Conservation (phyloP, 2,329 filamentous ascomycete species). For the Penicillium olsonii region DNA sequence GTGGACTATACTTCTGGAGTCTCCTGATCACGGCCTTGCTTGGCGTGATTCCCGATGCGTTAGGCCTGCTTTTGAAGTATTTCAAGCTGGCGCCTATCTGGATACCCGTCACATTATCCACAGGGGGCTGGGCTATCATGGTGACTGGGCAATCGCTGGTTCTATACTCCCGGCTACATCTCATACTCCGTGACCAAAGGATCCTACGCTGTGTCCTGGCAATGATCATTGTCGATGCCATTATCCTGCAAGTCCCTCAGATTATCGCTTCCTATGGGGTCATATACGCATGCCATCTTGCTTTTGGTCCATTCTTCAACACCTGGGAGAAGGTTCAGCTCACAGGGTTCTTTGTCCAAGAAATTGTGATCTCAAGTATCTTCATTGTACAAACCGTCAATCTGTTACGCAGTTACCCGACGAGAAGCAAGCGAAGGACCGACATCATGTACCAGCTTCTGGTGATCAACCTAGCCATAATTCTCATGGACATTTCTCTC, state of each 20-base stretch:
- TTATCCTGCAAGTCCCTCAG: conserved; percentile 9
- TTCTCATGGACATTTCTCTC: conserved; percentile 16
- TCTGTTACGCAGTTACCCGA: conserved; percentile 10
- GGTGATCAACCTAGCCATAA: conserved; percentile 12
- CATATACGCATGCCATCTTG: conserved; percentile 7
- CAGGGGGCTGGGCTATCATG: conserved; percentile 12
- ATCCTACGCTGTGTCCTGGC: conserved; percentile 8
- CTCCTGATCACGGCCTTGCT: conserved; percentile 5
- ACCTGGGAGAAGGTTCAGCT: conserved; percentile 15
- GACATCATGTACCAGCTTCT: conserved; percentile 17
- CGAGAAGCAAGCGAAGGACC: conserved; percentile 2
- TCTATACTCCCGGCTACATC: conserved; percentile 17
- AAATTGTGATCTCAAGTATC: conserved; percentile 13
- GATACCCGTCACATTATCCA: conserved; percentile 13
- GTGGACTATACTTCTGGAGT: conserved; percentile 17
- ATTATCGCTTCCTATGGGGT: conserved; percentile 14
- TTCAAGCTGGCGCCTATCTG: conserved; percentile 17
- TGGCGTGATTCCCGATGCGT: conserved; percentile 12
- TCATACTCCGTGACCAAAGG: conserved; percentile 6
- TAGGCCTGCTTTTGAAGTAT: conserved; percentile 13
- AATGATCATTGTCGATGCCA: conserved; percentile 15
- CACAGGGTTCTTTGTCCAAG: conserved; percentile 14
- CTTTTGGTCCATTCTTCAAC: conserved; percentile 8
- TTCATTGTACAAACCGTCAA: conserved; percentile 12
- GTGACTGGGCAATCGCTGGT: conserved; percentile 16